Base-by-base conservation (phyloP, 495 filamentous ascomycete species). In the Endocarpon pusillum region DNA sequence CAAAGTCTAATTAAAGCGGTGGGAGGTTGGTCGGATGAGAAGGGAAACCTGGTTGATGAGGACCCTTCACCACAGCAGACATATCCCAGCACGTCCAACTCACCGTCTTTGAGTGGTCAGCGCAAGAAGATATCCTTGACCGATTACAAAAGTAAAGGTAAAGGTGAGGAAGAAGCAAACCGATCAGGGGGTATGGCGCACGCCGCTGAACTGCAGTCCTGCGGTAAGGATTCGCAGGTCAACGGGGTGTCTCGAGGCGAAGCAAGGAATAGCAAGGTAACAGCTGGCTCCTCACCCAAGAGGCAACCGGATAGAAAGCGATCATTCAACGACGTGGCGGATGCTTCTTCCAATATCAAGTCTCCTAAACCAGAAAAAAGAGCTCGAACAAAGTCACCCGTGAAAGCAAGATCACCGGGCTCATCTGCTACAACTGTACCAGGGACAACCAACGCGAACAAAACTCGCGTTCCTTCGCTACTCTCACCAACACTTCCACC, bases 21-120 rank as follows among this genome's bases (percentile, higher is more conserved):
- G 35, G 65, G 65, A 20, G 61, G 64, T 38, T 69, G 65, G 65
- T 64, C 64, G 14, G 62, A 67, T 44, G 59, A 55, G 32, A 53
- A 58, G 21, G 65, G 60, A 36, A 51, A 47, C 48, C 55, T 62
- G 39, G 60, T 65, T 58, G 34, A 50, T 31, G 61, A 61, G 43
- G 47, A 42, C 27, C 41, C 44, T 28, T 46, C 55, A 12, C n/a
- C n/a, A n/a, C n/a, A 41, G 32, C 43, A 47, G 32, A 44, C 45
- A 15, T 49, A 49, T 35, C 39, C 38, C 19, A 63, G 50, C 44
- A 53, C 51, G 15, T 45, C 46, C 34, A 53, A 46, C 33, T 54
- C 54, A 31, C 51, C 57, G 21, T 40, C 31, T 6, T 42, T 30
- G 36, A 46, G 44, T 8, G 44, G 32, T 36, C 42, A 22, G 4